Evolutionary conservation across 345 rosid genomes (phyloP).

Genomic region (Raphanus raphanistrum): DNA sequence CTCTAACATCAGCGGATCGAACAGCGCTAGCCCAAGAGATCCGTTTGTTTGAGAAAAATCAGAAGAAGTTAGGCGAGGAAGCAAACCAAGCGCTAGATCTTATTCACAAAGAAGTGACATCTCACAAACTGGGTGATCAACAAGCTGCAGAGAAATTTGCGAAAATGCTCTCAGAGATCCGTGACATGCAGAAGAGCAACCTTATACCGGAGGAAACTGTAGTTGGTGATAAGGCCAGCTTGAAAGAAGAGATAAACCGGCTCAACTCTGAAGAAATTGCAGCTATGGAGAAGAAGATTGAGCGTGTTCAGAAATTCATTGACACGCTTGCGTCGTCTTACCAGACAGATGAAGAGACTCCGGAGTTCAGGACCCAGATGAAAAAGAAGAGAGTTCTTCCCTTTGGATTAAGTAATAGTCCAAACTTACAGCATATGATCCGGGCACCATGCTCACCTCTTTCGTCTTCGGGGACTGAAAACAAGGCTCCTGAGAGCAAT

Average conservation of each 20-base stretch:
- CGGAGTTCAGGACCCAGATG: conserved; percentile 53
- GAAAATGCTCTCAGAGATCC: conserved; percentile 78
- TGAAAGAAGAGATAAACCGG: conserved; percentile 80
- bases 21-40: conserved; percentile 78
- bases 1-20: conserved; percentile 70
- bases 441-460: conserved; percentile 83
- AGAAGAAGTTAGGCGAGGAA: conserved; percentile 84
- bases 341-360: conserved; percentile 48
- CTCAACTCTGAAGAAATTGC: conserved; percentile 76
- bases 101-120: conserved; percentile 87
- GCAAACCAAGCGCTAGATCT: conserved; percentile 91
- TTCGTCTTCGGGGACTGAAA: conserved; percentile 70
- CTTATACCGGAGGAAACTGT: conserved; percentile 55
- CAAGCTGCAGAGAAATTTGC: conserved; percentile 79
- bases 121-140: conserved; percentile 73
- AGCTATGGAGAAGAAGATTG: conserved; percentile 85
- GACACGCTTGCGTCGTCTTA: conserved; percentile 70
- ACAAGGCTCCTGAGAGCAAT: conserved; percentile 66
- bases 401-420: conserved; percentile 64
- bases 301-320: conserved; percentile 79
- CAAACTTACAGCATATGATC: conserved; percentile 77
- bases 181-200: conserved; percentile 67
- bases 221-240: conserved; percentile 52
- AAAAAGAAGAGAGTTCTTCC: conserved; percentile 79
- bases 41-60: conserved; percentile 77